phyloP scores from a whole-genome alignment of 2,329 filamentous ascomycete genomes.

The Pseudofabraea citricarpa region DNA sequence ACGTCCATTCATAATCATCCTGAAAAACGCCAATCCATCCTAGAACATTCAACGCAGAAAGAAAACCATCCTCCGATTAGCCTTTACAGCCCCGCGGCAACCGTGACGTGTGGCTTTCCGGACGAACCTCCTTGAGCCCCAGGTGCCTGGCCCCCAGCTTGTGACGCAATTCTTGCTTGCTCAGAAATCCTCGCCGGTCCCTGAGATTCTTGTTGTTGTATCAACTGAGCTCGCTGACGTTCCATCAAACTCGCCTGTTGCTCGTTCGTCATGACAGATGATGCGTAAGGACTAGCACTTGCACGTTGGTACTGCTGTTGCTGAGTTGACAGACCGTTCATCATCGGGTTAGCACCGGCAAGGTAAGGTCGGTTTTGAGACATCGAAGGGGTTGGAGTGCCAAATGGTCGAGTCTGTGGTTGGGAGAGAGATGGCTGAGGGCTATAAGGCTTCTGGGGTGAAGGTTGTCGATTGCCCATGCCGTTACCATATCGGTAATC shows the following conservation, averaged over 20 bases:
- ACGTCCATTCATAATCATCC: too few species aligned
- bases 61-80: too few species aligned
- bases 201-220: slow-evolving; percentile 26
- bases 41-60: too few species aligned
- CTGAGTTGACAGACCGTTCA: slow-evolving; percentile 21
- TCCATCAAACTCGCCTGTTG: slow-evolving; percentile 32
- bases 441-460: slow-evolving; percentile 26
- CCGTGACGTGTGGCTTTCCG: slow-evolving; percentile 17
- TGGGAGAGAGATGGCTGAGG: slow-evolving; percentile 13
- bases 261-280: slow-evolving; percentile 26
- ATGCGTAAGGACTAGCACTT: slow-evolving; percentile 18
- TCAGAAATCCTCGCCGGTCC: slow-evolving; percentile 7
- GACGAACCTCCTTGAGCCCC: slow-evolving; percentile 12
- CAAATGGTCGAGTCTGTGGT: slow-evolving; percentile 16
- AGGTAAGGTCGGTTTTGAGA: slow-evolving; percentile 17
- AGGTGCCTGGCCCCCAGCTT: slow-evolving; percentile 14
- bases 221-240: slow-evolving; percentile 29
- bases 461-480: slow-evolving; percentile 20
- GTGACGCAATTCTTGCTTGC: slow-evolving; percentile 24
- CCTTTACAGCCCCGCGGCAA: slow-evolving; percentile 15
- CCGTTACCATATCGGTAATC: slow-evolving; percentile 23
- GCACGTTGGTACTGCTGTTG: slow-evolving; percentile 15
- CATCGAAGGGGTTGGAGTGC: slow-evolving; percentile 19
- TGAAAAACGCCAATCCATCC: too few species aligned
- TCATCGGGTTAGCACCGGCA: slow-evolving; percentile 11